These are phyloP conservation scores for Murraya paniculata DNA, from an alignment of 345 rosid genomes.

Conservation along the genomic window DNA sequence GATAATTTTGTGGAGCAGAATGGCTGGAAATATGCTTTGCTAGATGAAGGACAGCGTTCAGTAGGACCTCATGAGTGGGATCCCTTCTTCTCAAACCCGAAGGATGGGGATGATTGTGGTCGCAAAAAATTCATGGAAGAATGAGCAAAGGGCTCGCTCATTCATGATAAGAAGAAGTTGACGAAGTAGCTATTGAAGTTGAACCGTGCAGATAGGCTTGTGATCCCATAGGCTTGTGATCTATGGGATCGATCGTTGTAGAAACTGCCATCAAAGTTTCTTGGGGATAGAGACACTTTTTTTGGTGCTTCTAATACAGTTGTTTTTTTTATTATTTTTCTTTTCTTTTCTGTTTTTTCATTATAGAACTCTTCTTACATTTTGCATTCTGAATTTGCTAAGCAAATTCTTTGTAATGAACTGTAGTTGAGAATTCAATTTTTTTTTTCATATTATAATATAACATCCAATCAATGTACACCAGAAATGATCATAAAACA, in stretches of 20 bases:
- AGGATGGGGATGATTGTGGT: constrained; percentile 44
- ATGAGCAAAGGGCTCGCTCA: constrained; percentile 69
- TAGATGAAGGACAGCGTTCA: constrained; percentile 78
- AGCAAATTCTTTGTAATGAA: constrained; percentile 25
- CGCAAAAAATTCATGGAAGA: constrained; percentile 85
- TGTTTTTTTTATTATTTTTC: no score
- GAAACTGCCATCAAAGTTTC: constrained; percentile 14
- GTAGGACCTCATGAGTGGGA: constrained; percentile 89
- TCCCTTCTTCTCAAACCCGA: constrained; percentile 90
- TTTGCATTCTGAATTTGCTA: constrained; percentile 10
- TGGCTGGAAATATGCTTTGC: constrained; percentile 82
- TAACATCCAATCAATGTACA: constrained; percentile 3
- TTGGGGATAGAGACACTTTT: constrained; percentile 4
- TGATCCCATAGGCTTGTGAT: no score
- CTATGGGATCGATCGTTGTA: constrained; percentile 1
- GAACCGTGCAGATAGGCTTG: constrained; percentile 1
- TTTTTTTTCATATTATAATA: not conserved
- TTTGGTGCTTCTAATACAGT: constrained; percentile 8
- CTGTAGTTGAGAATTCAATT: constrained; percentile 16
- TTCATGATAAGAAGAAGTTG: constrained; percentile 20
- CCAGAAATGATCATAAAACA: not conserved
- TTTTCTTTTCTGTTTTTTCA: not conserved
- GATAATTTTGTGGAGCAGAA: constrained; percentile 86
- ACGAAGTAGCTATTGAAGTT: constrained; percentile 10
- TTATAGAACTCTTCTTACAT: not conserved